Conservation (phyloP, 768 basidiomycete species). For the Psilocybe subaeruginosa region DNA sequence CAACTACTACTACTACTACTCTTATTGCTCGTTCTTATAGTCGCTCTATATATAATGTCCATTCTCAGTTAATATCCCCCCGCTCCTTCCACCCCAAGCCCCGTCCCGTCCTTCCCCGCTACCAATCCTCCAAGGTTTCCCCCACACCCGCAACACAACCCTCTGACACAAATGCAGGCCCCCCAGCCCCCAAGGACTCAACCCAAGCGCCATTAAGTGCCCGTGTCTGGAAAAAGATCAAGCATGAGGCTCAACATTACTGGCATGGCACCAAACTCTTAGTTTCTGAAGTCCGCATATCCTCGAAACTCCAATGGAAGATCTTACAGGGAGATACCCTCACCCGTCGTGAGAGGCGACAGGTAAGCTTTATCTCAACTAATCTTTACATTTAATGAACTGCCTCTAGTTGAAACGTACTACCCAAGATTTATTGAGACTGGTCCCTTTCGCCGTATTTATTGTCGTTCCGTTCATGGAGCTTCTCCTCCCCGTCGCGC, state of each 20-base stretch:
- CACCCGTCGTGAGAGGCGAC: constrained; percentile 91
- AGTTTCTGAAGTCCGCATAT: constrained; percentile 93
- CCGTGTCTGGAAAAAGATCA: constrained; percentile 89
- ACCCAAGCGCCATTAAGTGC: constrained; percentile 48
- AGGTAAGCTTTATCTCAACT: constrained; percentile 51
- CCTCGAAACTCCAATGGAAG: constrained; percentile 85
- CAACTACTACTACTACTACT: constrained; percentile 14
- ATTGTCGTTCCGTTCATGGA: constrained; percentile 99
- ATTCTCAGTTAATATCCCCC: constrained; percentile 28
- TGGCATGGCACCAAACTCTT: constrained; percentile 96
- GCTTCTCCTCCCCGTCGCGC: constrained; percentile 89
- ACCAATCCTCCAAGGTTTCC: constrained; percentile 38
- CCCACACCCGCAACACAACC: constrained; percentile 23
- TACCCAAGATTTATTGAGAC: constrained; percentile 88
- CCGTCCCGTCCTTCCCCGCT: constrained; percentile 27
- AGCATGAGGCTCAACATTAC: constrained; percentile 95
- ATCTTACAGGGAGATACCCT: constrained; percentile 88
- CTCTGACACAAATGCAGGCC: constrained; percentile 49
- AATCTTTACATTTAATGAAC: constrained; percentile 4
- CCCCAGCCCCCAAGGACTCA: constrained; percentile 48
- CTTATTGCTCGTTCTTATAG: constrained; percentile 43
- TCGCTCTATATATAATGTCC: constrained; percentile 29
- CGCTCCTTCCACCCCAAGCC: constrained; percentile 20
- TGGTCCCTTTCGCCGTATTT: constrained; percentile 95
- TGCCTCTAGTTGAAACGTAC: constrained; percentile 80